Evolutionary conservation across 2,329 filamentous ascomycete species (phyloP), one percentile per base, ranked within the genome.

Genomic region (Curvularia spicifera): DNA sequence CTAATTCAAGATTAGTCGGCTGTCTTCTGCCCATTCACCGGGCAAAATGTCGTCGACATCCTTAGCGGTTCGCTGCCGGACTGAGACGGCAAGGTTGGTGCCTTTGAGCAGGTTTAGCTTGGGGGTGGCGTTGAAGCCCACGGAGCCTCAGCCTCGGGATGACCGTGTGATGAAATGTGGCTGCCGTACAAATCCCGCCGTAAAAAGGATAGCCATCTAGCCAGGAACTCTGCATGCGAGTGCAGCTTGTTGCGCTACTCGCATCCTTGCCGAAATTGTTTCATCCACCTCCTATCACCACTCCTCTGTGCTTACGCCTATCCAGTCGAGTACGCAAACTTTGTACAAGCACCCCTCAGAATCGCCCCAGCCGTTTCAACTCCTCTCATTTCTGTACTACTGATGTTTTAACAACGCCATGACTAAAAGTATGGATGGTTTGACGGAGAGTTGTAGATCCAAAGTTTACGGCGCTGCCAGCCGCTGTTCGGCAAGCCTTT

Each of bases 101-200:
- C 52, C 46, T 45, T 50, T 53, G 53, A 26, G 28, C 33, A 50
- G 29, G 29, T n/a, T 26, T 51, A 33, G 39, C 22, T 20, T 26
- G 48, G 46, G 40, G n/a, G 31, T 28, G 22, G 31, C 26, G 28
- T 43, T 8, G 10, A 44, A 15, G 20, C 20, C 52, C 28, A 33
- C 40, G n/a, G 44, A 28, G 22, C 42, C 20, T 52, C 47, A 56
- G 48, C 40, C 35, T 53, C 28, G 49, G 58, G 45, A 56, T 52
- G 48, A 24, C 18, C 45, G 52, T 29, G 28, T 26, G 42, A 20
- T 47, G 13, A 24, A 40, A 26, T 43, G 8, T 31, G 48, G 44
- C 44, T 50, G 33, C 20, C 54, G 51, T 44, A 22, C 9, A 20
- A 15, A 49, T 22, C 22, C 26, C 39, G n/a, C 13, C 6, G 13